Conservation (phyloP, 768 basidiomycete genomes). For the Pulveroboletus sp. region DNA sequence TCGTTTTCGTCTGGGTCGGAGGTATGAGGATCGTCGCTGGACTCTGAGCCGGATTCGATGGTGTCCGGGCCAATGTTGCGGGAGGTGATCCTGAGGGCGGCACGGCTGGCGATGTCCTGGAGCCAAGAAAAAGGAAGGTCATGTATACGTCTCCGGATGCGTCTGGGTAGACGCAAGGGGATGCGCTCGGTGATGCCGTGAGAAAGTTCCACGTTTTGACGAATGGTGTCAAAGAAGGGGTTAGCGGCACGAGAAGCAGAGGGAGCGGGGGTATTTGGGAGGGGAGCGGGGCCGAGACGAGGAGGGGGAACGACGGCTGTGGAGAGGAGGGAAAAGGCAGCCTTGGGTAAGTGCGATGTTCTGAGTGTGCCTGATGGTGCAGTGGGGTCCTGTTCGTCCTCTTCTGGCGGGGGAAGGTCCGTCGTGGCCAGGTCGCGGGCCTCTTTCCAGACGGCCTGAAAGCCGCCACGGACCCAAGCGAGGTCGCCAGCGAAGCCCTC, state of each 20-base stretch:
- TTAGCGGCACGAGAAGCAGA: constrained; percentile 44
- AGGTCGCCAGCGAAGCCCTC: constrained; percentile 63
- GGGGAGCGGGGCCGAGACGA: background rate
- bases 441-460: constrained; percentile 63
- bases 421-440: constrained; percentile 51
- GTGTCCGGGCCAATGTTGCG: constrained; percentile 15
- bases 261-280: constrained; percentile 19
- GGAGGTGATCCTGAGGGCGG: constrained; percentile 29
- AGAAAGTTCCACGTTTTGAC: constrained; percentile 81
- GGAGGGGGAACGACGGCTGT: constrained; percentile 31
- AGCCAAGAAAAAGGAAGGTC: constrained; percentile 85
- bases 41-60: constrained; percentile 32
- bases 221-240: constrained; percentile 94
- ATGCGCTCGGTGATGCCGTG: constrained; percentile 78
- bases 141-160: constrained; percentile 52
- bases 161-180: constrained; percentile 55
- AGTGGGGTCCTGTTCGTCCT: constrained; percentile 43
- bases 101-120: constrained; percentile 61
- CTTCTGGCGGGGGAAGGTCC: constrained; percentile 46
- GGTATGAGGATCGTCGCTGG: constrained; percentile 31
- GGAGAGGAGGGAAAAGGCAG: constrained; percentile 57
- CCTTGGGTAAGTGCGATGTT: constrained; percentile 57
- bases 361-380: constrained; percentile 38
- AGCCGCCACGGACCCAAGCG: constrained; percentile 81
- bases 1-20: constrained; percentile 35